phyloP scores from a whole-genome alignment of 768 basidiomycete genomes.

The Leucosporidium scottii region DNA sequence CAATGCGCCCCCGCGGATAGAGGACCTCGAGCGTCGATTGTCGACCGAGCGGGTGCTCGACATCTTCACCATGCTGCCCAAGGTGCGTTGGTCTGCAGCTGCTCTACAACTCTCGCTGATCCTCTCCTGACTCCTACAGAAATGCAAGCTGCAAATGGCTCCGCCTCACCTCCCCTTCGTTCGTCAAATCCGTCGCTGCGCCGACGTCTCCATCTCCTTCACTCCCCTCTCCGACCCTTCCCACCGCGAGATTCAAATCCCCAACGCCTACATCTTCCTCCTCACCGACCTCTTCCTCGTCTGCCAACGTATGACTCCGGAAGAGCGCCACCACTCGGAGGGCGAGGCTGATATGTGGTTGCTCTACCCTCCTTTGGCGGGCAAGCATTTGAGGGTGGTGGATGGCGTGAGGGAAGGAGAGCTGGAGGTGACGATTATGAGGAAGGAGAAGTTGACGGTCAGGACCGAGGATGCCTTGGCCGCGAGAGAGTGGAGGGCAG shows the following conservation, averaged over 20 bases:
- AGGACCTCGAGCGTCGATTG: conserved; percentile 73
- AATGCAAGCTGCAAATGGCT: conserved; percentile 81
- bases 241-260: conserved; percentile 63
- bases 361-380: conserved; percentile 88
- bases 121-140: conserved; percentile 46
- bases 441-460: conserved; percentile 72
- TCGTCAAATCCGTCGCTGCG: conserved; percentile 66
- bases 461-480: conserved; percentile 52
- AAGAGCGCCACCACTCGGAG: conserved; percentile 49
- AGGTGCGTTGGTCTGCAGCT: conserved; percentile 51
- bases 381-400: conserved; percentile 74
- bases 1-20: conserved; percentile 48
- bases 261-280: conserved; percentile 72
- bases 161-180: conserved; percentile 70
- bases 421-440: conserved; percentile 72
- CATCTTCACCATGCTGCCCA: conserved; percentile 90
- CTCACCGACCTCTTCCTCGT: conserved; percentile 88
- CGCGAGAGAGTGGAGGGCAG: conserved; percentile 58
- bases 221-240: conserved; percentile 58
- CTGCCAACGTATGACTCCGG: conserved; percentile 70
- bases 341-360: conserved; percentile 70
- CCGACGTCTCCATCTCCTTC: conserved; percentile 67
- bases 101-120: conserved; percentile 3
- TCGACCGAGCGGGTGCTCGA: conserved; percentile 73
- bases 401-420: conserved; percentile 51